Percentiles rank a stretch among this genome's conserved stretches.
Conservation (phyloP, 768 basidiomycete species). For the Trametes cubensis region DNA sequence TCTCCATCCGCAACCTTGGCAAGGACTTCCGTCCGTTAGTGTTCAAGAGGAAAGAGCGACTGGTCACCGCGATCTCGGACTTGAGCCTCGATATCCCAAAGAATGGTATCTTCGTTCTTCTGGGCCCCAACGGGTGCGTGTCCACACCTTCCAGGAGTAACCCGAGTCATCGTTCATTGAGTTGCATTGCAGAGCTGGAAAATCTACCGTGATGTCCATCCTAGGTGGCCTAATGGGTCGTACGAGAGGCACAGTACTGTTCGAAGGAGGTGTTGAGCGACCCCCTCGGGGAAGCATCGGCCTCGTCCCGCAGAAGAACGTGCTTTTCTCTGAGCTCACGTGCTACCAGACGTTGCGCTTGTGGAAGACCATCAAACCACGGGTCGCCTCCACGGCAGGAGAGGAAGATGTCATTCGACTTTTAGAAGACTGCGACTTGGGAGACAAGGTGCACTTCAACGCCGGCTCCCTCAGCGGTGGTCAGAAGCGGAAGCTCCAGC, state of each 20-base stretch:
- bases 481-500: constrained; percentile 80
- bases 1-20: constrained; percentile 60
- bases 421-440: constrained; percentile 71
- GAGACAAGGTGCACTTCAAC: constrained; percentile 63
- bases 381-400: constrained; percentile 39
- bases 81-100: constrained; percentile 71
- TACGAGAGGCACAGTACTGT: constrained; percentile 57
- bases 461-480: constrained; percentile 72
- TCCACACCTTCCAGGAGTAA: no score
- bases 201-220: constrained; percentile 70
- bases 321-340: constrained; percentile 75
- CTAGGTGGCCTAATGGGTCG: constrained; percentile 62
- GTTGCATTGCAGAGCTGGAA: constrained; percentile 59
- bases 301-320: constrained; percentile 83
- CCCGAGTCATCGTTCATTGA: neutral
- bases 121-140: constrained; percentile 70
- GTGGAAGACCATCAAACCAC: constrained; percentile 37
- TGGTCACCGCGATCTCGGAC: constrained; percentile 64
- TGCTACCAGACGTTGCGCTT: constrained; percentile 73
- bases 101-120: constrained; percentile 70
- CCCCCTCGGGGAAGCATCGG: constrained; percentile 70
- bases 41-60: constrained; percentile 47
- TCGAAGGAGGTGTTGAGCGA: constrained; percentile 52
- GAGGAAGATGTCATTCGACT: constrained; percentile 70
- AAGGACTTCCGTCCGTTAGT: constrained; percentile 58